phyloP scores from a whole-genome alignment of 1,139 yeast genomes.

The Suhomyces terraborum region DNA sequence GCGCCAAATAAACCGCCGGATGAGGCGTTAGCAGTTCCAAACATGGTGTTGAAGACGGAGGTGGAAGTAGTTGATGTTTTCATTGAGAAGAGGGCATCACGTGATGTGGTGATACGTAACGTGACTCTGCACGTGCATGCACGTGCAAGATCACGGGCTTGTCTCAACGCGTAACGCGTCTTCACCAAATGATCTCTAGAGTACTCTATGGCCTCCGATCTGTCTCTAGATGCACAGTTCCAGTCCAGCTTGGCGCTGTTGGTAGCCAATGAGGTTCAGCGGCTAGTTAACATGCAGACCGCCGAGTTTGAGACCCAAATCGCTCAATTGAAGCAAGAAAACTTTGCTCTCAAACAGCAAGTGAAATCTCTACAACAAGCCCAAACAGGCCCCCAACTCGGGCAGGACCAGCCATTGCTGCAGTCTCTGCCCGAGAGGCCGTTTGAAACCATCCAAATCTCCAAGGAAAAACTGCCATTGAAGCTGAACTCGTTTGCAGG shows the following conservation, averaged over 20 bases:
- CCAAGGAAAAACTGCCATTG: conserved; percentile 7
- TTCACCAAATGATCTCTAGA: not conserved
- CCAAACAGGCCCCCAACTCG: not conserved
- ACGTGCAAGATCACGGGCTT: not conserved
- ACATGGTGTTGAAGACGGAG: conserved; percentile 9
- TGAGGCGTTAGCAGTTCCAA: conserved; percentile 14
- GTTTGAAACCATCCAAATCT: no score
- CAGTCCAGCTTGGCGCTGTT: conserved; percentile 1
- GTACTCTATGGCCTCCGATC: conserved; percentile 1
- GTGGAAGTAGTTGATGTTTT: conserved; percentile 2
- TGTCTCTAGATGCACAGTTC: conserved; percentile 1
- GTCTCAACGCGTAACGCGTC: conserved; percentile 4
- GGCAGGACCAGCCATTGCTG: not conserved
- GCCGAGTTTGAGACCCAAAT: conserved; percentile 1
- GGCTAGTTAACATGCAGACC: not conserved
- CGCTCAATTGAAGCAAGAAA: conserved; percentile 3
- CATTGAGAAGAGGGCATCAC: conserved; percentile 7
- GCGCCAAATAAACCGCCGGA: conserved; percentile 36
- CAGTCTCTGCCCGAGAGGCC: conserved; percentile 1
- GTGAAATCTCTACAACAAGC: not conserved
- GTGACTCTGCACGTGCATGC: no score
- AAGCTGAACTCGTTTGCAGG: conserved; percentile 17
- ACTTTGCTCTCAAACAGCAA: conserved; percentile 1
- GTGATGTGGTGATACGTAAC: conserved; percentile 1
- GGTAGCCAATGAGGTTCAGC: conserved; percentile 5